Evolutionary conservation across 768 basidiomycete species (phyloP).

Genomic region (Suillus discolor): DNA sequence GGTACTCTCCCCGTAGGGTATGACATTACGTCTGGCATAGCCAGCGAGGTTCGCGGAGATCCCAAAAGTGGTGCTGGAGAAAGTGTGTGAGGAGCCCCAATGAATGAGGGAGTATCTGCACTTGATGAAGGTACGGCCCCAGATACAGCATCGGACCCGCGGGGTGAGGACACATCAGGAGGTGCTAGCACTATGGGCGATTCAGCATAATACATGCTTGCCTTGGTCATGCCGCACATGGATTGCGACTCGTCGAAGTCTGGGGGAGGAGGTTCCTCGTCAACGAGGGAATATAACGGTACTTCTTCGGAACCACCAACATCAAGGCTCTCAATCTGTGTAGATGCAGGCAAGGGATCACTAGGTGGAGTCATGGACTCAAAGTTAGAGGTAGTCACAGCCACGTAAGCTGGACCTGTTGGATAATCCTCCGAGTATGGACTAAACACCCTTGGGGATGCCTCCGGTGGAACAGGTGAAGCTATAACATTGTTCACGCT

Average conservation of each 20-base stretch:
- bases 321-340: conserved; percentile 1
- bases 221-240: not conserved
- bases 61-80: not conserved
- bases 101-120: not conserved
- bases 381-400: not conserved
- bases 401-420: too few species aligned
- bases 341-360: not conserved
- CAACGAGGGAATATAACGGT: conserved; percentile 26
- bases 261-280: conserved; percentile 27
- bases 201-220: not conserved
- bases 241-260: conserved; percentile 22
- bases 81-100: not conserved
- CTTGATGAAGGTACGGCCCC: not conserved
- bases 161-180: not conserved
- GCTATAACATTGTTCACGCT: too few species aligned
- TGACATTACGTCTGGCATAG: not conserved
- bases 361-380: not conserved
- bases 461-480: not conserved
- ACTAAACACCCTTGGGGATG: not conserved
- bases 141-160: not conserved
- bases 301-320: conserved; percentile 19
- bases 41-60: not conserved
- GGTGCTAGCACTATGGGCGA: not conserved
- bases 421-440: not conserved
- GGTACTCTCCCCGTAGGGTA: not conserved